Evolutionary conservation across 768 basidiomycete genomes (phyloP).

Genomic region (Leucosporidium creatinivorum): DNA sequence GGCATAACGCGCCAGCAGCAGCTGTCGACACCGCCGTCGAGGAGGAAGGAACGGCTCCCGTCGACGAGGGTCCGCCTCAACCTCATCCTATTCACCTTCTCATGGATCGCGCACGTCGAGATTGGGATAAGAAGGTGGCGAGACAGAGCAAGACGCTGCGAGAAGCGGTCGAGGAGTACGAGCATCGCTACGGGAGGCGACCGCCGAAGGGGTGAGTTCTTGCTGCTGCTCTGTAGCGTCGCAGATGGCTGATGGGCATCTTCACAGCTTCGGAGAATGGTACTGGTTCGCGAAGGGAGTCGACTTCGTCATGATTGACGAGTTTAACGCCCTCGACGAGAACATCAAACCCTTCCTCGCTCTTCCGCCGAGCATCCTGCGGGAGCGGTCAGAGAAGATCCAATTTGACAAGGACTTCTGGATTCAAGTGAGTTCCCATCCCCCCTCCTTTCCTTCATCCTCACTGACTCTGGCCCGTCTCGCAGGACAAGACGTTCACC

Average conservation of each 20-base stretch:
- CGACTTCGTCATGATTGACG: slow-evolving; percentile 71
- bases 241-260: slow-evolving; percentile 45
- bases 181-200: slow-evolving; percentile 59
- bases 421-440: not conserved
- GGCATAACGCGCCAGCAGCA: not conserved
- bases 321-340: slow-evolving; percentile 59
- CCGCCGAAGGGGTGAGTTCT: slow-evolving; percentile 73
- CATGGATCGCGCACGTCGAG: slow-evolving; percentile 41
- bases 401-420: slow-evolving; percentile 22
- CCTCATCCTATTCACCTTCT: slow-evolving; percentile 50
- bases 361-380: slow-evolving; percentile 32
- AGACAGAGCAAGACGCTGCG: slow-evolving; percentile 70
- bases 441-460: too few species aligned
- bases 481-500: slow-evolving; percentile 24
- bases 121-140: slow-evolving; percentile 51
- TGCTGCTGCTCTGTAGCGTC: not conserved
- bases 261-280: slow-evolving; percentile 86
- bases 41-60: not conserved
- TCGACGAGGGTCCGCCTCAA: slow-evolving; percentile 10
- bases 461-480: too few species aligned
- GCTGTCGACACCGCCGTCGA: not conserved
- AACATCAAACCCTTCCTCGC: slow-evolving; percentile 49
- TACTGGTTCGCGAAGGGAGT: slow-evolving; percentile 62
- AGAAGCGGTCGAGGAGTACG: slow-evolving; percentile 76
- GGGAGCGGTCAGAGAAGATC: slow-evolving; percentile 20